Conservation (phyloP, 495 filamentous ascomycete genomes). For the Glarea lozoyensis region DNA sequence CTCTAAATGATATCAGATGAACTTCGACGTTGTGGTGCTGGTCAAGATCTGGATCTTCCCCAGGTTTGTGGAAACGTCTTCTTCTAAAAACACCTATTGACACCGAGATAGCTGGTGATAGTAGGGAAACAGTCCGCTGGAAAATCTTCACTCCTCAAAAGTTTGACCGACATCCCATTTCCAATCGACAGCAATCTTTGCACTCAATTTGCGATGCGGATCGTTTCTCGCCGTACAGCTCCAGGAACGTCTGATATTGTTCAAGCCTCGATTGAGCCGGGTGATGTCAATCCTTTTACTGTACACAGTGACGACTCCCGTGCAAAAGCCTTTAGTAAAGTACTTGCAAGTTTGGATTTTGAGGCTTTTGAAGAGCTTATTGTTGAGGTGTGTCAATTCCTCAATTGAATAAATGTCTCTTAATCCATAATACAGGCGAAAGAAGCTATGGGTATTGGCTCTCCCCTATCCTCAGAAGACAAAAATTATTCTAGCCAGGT, state of each 20-base stretch:
- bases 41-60: constrained; percentile 10
- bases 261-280: constrained; percentile 1
- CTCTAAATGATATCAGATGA: background rate
- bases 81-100: background rate
- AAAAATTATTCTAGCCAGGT: constrained; percentile 43
- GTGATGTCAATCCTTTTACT: constrained; percentile 5
- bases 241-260: constrained; percentile 2
- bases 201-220: constrained; percentile 49
- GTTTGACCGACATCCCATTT: constrained; percentile 41
- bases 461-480: background rate
- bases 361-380: constrained; percentile 3
- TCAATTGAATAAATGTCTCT: too few species aligned
- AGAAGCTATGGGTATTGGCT: constrained; percentile 17
- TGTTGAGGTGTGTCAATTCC: constrained; percentile 15
- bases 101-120: constrained; percentile 41
- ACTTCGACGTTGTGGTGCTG: constrained; percentile 3
- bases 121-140: constrained; percentile 44
- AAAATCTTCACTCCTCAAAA: constrained; percentile 43
- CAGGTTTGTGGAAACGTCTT: constrained; percentile 7
- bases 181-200: constrained; percentile 41
- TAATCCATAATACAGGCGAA: constrained; percentile 33
- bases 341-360: background rate
- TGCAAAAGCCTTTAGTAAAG: background rate
- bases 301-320: background rate
- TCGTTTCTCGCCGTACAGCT: constrained; percentile 32